A percentile compares a stretch with the other conserved stretches of the same genome.
phyloP scores from a whole-genome alignment of 164 flowering plant species.

The Sedum album region DNA sequence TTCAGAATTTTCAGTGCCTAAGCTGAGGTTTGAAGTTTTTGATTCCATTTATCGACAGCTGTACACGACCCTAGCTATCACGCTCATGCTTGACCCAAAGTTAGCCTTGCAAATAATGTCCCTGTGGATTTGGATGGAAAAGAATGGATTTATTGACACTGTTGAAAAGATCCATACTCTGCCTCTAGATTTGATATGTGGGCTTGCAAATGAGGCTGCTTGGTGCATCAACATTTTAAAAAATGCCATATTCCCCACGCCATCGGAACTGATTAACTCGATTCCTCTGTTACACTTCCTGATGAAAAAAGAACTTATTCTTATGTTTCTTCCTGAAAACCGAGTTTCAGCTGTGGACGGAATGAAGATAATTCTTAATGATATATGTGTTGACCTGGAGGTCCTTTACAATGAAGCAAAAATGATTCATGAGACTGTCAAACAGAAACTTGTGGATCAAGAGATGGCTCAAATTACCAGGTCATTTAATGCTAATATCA shows the following conservation, averaged over 20 bases:
- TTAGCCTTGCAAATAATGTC: not conserved
- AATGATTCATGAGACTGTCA: not conserved
- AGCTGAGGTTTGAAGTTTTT: not conserved
- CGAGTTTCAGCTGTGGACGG: not conserved
- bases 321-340: not conserved
- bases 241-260: not conserved
- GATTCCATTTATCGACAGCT: not conserved
- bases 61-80: not conserved
- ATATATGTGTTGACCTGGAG: not conserved
- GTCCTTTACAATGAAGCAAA: not conserved
- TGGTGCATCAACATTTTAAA: conserved; percentile 1
- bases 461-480: not conserved
- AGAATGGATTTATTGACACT: conserved; percentile 1
- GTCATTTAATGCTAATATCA: not conserved
- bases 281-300: conserved; percentile 4
- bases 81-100: not conserved
- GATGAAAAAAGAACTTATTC: not conserved
- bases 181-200: not conserved
- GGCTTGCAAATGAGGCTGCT: conserved; percentile 1
- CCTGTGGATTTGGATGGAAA: not conserved
- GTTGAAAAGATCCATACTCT: not conserved
- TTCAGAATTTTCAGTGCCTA: not conserved
- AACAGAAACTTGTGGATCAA: not conserved
- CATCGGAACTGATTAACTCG: not conserved
- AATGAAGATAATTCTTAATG: not conserved